Base-by-base conservation (phyloP, 2,329 filamentous ascomycete species). In the Pyricularia sp. region DNA sequence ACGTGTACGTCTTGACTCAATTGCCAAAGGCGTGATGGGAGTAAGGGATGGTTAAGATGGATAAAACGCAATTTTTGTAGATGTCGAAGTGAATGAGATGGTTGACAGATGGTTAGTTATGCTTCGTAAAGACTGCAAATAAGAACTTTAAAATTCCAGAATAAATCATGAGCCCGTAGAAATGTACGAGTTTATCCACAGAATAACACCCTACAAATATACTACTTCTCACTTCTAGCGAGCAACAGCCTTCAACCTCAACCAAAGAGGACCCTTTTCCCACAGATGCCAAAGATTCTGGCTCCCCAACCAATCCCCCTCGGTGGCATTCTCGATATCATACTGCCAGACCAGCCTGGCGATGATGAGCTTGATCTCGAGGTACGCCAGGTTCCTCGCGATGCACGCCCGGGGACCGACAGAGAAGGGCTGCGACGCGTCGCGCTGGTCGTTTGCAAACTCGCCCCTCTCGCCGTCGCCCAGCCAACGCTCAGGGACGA, bases 251-350 rank as follows among this genome's bases (percentile, higher is more conserved):
- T 58, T 66, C 65, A 66, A n/a, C 3, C 26, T 23, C 36, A 66
- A 23, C 65, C 65, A 55, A 12, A 66, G 36, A 36, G 65, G 65
- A 9, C 65, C 65, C 36, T 66, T 66, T n/a, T 66, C 65, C 65
- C 65, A 66, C 36, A 66, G 7, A 58, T 66, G 65, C 65, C 65
- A 66, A 2, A 66, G n/a, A n/a, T 66, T 66, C 36, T 66, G 65
- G 23, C 25, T n/a, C 14, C 65, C 36, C n/a, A 66, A 36, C 66
- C 66, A 68, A 31, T 68, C 58, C 26, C 66, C 55, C 9, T 61
- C 50, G 50, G 42, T 63, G 4, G 23, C 28, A 14, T 23, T 63
- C 11, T 50, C 23, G 14, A 68, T 64, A 14, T 68, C 67, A 20
- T 64, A 68, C 31, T 50, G 30, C 30, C 28, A 68, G 28, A 64